Evolutionary conservation across 345 rosid species (phyloP).

Genomic region (Aquilaria malaccensis): DNA sequence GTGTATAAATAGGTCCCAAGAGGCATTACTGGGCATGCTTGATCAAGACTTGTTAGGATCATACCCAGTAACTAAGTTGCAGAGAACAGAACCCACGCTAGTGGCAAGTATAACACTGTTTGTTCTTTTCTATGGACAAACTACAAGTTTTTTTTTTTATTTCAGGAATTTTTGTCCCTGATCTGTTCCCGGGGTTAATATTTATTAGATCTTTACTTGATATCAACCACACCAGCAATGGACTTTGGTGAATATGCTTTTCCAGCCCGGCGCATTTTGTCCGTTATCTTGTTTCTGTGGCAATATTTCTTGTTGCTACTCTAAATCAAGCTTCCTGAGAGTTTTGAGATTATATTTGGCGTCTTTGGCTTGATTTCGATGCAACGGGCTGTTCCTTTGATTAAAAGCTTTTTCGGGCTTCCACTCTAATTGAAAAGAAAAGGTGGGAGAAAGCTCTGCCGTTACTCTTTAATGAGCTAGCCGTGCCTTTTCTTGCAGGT

Average conservation of each 20-base stretch:
- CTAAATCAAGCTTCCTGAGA: slow-evolving; percentile 14
- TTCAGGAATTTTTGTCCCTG: slow-evolving; percentile 10
- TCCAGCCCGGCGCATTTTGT: neutral
- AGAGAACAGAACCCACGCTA: too few relatives aligned
- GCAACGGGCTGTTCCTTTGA: neutral
- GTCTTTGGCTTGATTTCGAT: neutral
- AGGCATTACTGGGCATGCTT: slow-evolving; percentile 7
- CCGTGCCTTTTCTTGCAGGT: slow-evolving; percentile 16
- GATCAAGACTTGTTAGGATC: slow-evolving; percentile 15
- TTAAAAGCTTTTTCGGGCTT: neutral
- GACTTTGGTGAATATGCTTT: slow-evolving; percentile 19
- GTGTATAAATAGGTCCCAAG: slow-evolving; percentile 21
- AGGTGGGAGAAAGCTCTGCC: too few relatives aligned
- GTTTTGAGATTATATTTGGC: slow-evolving; percentile 9
- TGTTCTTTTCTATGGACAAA: slow-evolving; percentile 1
- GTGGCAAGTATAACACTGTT: slow-evolving; percentile 12
- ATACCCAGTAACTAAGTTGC: neutral
- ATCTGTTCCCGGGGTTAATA: slow-evolving; percentile 21
- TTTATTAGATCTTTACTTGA: slow-evolving; percentile 18
- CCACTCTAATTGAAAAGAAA: neutral
- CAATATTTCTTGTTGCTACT: slow-evolving; percentile 8
- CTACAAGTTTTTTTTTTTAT: neutral
- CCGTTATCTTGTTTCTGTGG: slow-evolving; percentile 9
- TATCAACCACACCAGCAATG: slow-evolving; percentile 16
- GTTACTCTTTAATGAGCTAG: too few relatives aligned